Conservation (phyloP, 208 protist species). For the Trypanosoma lewisi region DNA sequence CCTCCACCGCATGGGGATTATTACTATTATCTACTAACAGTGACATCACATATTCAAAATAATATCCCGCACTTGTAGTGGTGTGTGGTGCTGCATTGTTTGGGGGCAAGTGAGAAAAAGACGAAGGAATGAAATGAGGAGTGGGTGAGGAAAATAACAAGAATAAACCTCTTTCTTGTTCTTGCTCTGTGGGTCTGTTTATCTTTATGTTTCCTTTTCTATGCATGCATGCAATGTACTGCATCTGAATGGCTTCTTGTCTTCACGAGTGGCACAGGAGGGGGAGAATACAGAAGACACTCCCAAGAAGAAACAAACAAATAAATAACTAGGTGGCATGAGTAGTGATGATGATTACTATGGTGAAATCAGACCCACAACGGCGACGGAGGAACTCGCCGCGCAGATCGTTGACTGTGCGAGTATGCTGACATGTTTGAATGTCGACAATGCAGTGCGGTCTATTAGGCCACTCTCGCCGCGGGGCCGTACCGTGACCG, state of each 20-base stretch:
- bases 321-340: too few species aligned
- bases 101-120: too few species aligned
- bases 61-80: neutral
- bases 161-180: too few species aligned
- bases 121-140: neutral
- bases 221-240: neutral
- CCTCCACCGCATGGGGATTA: too few species aligned
- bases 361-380: slow-evolving; percentile 8
- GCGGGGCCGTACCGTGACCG: slow-evolving; percentile 11
- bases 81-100: too few species aligned
- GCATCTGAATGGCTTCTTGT: slow-evolving; percentile 8
- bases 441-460: slow-evolving; percentile 2
- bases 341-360: neutral
- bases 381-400: slow-evolving; percentile 38
- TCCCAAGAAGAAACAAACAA: neutral
- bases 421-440: slow-evolving; percentile 35
- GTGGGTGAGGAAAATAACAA: slow-evolving; percentile 8
- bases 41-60: neutral
- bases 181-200: neutral
- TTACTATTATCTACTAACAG: neutral
- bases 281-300: neutral
- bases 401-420: slow-evolving; percentile 44
- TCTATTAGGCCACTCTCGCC: slow-evolving; percentile 16
- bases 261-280: neutral
- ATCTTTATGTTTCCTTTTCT: neutral